Evolutionary conservation across 768 basidiomycete genomes (phyloP).

Genomic region (Cytidiella melzeri): DNA sequence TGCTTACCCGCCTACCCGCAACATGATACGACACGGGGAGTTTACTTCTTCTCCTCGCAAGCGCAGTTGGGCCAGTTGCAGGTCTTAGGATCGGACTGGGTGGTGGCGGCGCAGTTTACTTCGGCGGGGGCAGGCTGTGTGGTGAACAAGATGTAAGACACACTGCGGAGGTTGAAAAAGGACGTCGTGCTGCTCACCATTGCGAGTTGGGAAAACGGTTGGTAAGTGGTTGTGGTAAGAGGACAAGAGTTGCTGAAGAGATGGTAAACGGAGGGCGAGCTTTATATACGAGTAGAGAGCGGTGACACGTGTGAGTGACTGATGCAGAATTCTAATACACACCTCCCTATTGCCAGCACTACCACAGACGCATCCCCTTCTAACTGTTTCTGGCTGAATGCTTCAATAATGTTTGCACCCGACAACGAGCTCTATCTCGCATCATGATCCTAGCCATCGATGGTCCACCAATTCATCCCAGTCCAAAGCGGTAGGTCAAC

Average conservation of each 20-base stretch:
- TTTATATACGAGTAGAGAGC: background rate
- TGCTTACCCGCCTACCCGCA: too few relatives aligned
- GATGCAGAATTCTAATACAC: background rate
- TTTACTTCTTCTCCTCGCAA: constrained; percentile 12
- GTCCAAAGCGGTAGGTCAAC: background rate
- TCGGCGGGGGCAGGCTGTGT: constrained; percentile 12
- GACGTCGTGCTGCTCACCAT: constrained; percentile 6
- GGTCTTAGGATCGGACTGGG: background rate
- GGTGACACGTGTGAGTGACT: background rate
- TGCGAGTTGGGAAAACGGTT: background rate
- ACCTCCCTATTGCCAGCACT: background rate
- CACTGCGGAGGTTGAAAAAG: too few relatives aligned
- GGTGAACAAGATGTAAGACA: background rate
- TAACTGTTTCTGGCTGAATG: background rate
- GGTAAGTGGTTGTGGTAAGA: background rate
- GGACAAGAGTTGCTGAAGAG: constrained; percentile 5
- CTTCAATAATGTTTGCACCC: too few relatives aligned
- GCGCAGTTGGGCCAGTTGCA: constrained; percentile 14
- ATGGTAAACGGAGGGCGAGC: background rate
- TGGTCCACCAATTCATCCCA: background rate
- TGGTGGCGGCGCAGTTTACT: constrained; percentile 9
- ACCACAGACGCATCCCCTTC: background rate
- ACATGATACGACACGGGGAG: too few relatives aligned
- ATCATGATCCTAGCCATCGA: background rate
- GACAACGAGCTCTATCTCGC: too few relatives aligned